A percentile compares a stretch with the other conserved stretches of the same genome.
These are phyloP conservation scores for Solanum sejunctum DNA, from an alignment of 257 asterid species.

Conservation along the genomic window DNA sequence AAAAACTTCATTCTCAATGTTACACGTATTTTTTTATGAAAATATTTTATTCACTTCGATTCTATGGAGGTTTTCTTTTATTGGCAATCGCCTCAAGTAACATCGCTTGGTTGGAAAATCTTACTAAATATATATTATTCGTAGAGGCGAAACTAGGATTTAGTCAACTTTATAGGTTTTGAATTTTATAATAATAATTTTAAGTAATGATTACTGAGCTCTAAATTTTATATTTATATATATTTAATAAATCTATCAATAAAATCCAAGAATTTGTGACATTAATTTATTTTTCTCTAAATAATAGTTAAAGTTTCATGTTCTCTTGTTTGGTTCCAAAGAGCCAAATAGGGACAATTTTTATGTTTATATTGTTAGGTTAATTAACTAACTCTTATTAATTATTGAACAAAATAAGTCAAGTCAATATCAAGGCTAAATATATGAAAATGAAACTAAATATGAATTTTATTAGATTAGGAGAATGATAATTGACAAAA, in stretches of 20 bases:
- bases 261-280: not conserved
- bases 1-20: not conserved
- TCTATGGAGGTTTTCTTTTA: not conserved
- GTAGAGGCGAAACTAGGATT: no score
- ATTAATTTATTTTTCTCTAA: not conserved
- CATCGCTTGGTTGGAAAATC: not conserved
- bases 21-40: not conserved
- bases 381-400: not conserved
- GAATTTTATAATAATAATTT: no score
- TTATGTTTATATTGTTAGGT: not conserved
- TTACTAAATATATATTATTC: not conserved
- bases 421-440: not conserved
- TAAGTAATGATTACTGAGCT: no score
- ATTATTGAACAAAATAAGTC: not conserved
- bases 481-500: not conserved
- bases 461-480: not conserved
- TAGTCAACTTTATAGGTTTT: no score
- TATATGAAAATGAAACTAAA: not conserved
- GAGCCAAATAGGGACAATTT: not conserved
- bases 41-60: no score
- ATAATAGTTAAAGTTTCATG: not conserved
- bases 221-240: no score
- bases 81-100: no score
- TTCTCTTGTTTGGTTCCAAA: not conserved
- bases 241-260: no score